These are phyloP conservation scores for Naganishia albida DNA, from an alignment of 1,284 basidiomycete species.

Conservation along the genomic window DNA sequence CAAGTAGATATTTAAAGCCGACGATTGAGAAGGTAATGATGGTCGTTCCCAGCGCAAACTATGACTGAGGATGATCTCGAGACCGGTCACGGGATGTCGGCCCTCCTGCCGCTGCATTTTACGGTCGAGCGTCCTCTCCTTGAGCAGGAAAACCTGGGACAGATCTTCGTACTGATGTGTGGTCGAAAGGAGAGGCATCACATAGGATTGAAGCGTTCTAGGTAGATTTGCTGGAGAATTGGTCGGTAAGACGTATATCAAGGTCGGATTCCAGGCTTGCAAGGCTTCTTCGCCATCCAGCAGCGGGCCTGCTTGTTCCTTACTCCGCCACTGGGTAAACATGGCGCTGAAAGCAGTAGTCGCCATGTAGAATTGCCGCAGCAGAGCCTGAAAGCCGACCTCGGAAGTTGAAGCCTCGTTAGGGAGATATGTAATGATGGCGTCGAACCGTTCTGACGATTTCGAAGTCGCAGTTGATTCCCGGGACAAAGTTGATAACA, in stretches of 20 bases:
- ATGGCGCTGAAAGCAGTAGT: conserved; percentile 8
- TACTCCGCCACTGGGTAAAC: not conserved
- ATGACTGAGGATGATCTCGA: conserved; percentile 19
- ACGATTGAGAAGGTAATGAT: not conserved
- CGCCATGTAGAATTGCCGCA: conserved; percentile 4
- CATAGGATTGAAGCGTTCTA: conserved; percentile 5
- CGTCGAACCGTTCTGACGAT: conserved; percentile 1
- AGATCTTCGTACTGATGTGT: too few relatives aligned
- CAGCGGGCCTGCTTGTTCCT: not conserved
- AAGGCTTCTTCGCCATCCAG: not conserved
- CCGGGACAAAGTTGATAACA: conserved; percentile 1
- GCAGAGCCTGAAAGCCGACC: conserved; percentile 3
- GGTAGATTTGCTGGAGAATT: conserved; percentile 4
- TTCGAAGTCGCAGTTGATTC: not conserved
- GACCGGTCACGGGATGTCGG: conserved; percentile 12
- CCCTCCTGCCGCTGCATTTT: conserved; percentile 28
- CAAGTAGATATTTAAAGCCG: not conserved
- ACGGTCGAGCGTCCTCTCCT: conserved; percentile 7
- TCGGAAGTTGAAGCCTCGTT: not conserved
- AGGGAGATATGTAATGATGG: conserved; percentile 18
- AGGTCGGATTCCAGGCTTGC: not conserved
- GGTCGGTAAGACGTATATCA: conserved; percentile 19
- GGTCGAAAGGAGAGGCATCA: conserved; percentile 1
- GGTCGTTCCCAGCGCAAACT: conserved; percentile 1
- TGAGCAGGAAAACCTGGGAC: not conserved